phyloP scores from a whole-genome alignment of 495 filamentous ascomycete species.

The Bacidia gigantensis region DNA sequence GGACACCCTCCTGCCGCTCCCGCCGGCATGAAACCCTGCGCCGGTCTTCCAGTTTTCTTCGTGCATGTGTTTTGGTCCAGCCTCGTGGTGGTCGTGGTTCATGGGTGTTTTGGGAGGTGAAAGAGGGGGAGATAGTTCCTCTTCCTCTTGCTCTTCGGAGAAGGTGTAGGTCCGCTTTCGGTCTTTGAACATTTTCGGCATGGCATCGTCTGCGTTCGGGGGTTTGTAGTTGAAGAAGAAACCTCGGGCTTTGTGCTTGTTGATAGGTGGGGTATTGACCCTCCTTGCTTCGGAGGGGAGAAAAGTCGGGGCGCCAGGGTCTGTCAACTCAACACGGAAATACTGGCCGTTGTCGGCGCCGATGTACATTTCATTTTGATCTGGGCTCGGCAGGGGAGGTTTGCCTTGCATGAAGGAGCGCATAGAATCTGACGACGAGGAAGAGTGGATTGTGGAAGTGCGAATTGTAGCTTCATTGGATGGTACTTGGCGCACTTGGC shows the following conservation, averaged over 20 bases:
- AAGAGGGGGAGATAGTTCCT: not conserved
- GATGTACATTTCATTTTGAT: constrained; percentile 12
- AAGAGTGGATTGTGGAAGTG: no score
- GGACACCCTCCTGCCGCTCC: not conserved
- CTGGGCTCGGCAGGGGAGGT: constrained; percentile 11
- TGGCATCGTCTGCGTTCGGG: constrained; percentile 2
- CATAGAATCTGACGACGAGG: constrained; percentile 8
- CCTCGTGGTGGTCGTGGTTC: not conserved
- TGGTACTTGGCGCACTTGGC: not conserved
- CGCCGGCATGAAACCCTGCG: not conserved
- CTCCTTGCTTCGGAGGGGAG: constrained; percentile 19
- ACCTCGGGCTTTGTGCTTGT: constrained; percentile 23
- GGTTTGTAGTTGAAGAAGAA: constrained; percentile 36
- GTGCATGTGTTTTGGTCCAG: not conserved
- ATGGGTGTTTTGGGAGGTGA: not conserved
- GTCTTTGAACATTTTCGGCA: not conserved
- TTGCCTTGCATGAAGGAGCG: constrained; percentile 11
- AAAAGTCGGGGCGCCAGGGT: constrained; percentile 9
- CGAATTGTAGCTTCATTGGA: not conserved
- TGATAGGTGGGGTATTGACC: constrained; percentile 27
- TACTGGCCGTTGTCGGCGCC: constrained; percentile 11
- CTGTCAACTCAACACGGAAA: constrained; percentile 10
- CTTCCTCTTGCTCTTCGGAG: not conserved
- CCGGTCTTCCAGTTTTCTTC: not conserved
- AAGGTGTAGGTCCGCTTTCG: not conserved